These are phyloP conservation scores for Talaromyces stipitatus DNA, from an alignment of 495 filamentous ascomycete species.

Conservation along the genomic window DNA sequence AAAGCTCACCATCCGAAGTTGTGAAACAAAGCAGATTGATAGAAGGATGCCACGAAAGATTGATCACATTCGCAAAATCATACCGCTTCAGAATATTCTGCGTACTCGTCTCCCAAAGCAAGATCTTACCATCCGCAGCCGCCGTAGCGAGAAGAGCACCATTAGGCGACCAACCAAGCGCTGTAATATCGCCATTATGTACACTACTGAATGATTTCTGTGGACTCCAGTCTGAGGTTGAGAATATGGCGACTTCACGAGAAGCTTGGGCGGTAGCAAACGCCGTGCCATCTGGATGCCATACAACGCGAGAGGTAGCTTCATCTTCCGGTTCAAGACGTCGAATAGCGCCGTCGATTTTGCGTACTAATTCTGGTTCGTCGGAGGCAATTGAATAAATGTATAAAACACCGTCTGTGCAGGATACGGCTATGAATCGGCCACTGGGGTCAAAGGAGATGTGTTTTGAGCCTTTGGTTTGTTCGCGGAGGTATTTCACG, in stretches of 20 bases:
- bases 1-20: constrained; percentile 83
- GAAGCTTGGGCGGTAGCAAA: constrained; percentile 82
- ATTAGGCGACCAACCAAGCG: constrained; percentile 88
- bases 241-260: constrained; percentile 78
- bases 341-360: constrained; percentile 79
- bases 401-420: constrained; percentile 80
- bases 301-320: constrained; percentile 64
- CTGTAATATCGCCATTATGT: constrained; percentile 80
- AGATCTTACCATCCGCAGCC: constrained; percentile 69
- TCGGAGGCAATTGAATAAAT: constrained; percentile 78
- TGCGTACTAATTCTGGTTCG: constrained; percentile 70
- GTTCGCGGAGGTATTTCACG: constrained; percentile 69
- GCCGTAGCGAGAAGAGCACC: constrained; percentile 80
- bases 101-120: constrained; percentile 85
- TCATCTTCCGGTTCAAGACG: constrained; percentile 72
- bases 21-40: constrained; percentile 86
- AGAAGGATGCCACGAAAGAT: constrained; percentile 83
- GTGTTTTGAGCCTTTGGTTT: constrained; percentile 79
- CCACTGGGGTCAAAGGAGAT: constrained; percentile 81
- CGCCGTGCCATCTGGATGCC: constrained; percentile 92
- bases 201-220: constrained; percentile 70
- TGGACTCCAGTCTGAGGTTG: constrained; percentile 76
- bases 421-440: constrained; percentile 68
- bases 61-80: constrained; percentile 72
- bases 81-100: constrained; percentile 61